Percentiles rank a stretch among this genome's conserved stretches.
phyloP scores from a whole-genome alignment of 2,329 filamentous ascomycete genomes.

The Hypoxylon sp. region DNA sequence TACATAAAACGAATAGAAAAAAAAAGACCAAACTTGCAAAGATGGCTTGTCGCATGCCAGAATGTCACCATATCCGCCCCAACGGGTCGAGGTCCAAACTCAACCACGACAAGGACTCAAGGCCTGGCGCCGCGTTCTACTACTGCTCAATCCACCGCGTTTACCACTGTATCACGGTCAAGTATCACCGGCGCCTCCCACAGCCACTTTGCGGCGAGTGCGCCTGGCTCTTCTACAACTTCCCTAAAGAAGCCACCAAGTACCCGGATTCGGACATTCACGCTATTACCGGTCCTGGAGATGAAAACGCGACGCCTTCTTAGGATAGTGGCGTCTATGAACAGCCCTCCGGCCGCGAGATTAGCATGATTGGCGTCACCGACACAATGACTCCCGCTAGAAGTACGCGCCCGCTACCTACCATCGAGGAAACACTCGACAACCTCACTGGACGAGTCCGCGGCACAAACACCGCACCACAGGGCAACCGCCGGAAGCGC shows the following conservation, averaged over 20 bases:
- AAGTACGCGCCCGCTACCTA: slow-evolving; percentile 3
- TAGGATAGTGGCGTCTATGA: background rate
- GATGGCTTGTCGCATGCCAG: slow-evolving; percentile 40
- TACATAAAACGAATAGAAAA: slow-evolving; percentile 15
- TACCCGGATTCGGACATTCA: slow-evolving; percentile 32
- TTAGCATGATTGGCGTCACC: background rate
- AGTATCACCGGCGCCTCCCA: slow-evolving; percentile 30
- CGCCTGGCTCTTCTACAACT: slow-evolving; percentile 46
- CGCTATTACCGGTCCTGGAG: slow-evolving; percentile 9
- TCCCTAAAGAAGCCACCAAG: slow-evolving; percentile 35
- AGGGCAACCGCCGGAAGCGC: background rate
- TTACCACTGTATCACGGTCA: slow-evolving; percentile 40
- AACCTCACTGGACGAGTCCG: slow-evolving; percentile 15
- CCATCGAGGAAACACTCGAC: slow-evolving; percentile 17
- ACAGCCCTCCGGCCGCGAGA: background rate
- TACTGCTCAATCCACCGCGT: slow-evolving; percentile 46
- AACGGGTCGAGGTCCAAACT: slow-evolving; percentile 33
- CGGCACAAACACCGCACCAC: background rate
- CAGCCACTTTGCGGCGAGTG: slow-evolving; percentile 46
- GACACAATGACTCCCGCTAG: background rate
- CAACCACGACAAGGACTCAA: slow-evolving; percentile 40
- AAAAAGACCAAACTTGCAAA: slow-evolving; percentile 5
- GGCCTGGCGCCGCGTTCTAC: slow-evolving; percentile 40
- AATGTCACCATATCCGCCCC: slow-evolving; percentile 31
- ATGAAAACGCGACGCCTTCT: background rate